Percentiles rank a stretch among this genome's conserved stretches.
Conservation (phyloP, 2,329 filamentous ascomycete species). For the Coleophoma crateriformis region DNA sequence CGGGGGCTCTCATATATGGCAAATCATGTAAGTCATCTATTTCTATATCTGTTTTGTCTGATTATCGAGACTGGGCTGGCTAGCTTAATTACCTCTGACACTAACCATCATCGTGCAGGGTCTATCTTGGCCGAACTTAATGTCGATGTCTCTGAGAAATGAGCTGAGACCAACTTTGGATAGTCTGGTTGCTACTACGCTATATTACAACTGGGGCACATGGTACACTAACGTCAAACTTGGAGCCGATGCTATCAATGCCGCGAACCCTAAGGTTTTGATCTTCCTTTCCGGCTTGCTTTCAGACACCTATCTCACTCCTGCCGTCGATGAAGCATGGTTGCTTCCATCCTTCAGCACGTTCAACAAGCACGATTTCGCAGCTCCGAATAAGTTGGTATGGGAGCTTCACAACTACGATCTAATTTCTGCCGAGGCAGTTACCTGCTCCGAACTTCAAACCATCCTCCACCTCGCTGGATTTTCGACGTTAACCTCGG, state of each 20-base stretch:
- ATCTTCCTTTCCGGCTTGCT: slow-evolving; percentile 42
- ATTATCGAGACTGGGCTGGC: too few species aligned
- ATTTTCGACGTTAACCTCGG: slow-evolving; percentile 30
- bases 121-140: not conserved
- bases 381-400: slow-evolving; percentile 36
- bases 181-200: slow-evolving; percentile 2
- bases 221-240: slow-evolving; percentile 38
- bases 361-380: slow-evolving; percentile 32
- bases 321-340: slow-evolving; percentile 23
- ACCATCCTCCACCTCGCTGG: slow-evolving; percentile 30
- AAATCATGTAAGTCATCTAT: slow-evolving; percentile 20
- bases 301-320: slow-evolving; percentile 35
- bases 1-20: slow-evolving; percentile 57
- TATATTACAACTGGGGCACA: slow-evolving; percentile 35
- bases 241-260: slow-evolving; percentile 34
- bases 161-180: slow-evolving; percentile 28
- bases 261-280: slow-evolving; percentile 35
- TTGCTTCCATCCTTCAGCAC: slow-evolving; percentile 28
- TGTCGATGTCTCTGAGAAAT: slow-evolving; percentile 27
- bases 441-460: slow-evolving; percentile 29
- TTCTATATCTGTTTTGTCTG: too few species aligned
- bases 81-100: too few species aligned
- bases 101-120: too few species aligned
- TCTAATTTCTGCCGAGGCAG: slow-evolving; percentile 19
- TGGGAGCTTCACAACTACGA: slow-evolving; percentile 44